Evolutionary conservation across 2,329 filamentous ascomycete genomes (phyloP).

Genomic region (Leptodontidium sp.): DNA sequence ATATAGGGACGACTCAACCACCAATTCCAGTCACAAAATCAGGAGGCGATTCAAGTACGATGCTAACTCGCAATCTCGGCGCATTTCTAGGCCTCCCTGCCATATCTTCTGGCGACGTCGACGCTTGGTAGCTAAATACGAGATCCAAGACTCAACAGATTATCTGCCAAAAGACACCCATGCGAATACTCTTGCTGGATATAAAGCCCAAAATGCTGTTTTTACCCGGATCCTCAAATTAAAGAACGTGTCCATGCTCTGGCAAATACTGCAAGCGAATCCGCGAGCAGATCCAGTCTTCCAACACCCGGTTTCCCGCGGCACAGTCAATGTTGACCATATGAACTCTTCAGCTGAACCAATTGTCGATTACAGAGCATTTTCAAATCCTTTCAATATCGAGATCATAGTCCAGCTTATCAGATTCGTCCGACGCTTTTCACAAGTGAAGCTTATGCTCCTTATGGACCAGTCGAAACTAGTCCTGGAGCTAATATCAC

Average conservation of each 20-base stretch:
- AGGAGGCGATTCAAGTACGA: constrained; percentile 7
- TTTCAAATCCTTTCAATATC: constrained; percentile 39
- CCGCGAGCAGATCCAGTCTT: constrained; percentile 40
- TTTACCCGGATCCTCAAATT: constrained; percentile 31
- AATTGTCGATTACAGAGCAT: constrained; percentile 54
- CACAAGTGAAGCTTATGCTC: constrained; percentile 33
- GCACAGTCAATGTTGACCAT: constrained; percentile 61
- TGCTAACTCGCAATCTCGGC: constrained; percentile 30
- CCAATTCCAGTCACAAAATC: constrained; percentile 25
- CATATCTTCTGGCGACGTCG: too few species aligned
- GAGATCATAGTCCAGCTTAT: constrained; percentile 36
- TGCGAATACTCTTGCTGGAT: constrained; percentile 36
- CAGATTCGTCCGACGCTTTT: constrained; percentile 38
- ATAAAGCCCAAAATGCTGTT: constrained; percentile 33
- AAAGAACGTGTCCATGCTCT: constrained; percentile 37
- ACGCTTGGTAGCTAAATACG: too few species aligned
- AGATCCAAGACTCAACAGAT: constrained; percentile 27
- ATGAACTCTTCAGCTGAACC: constrained; percentile 51
- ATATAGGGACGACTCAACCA: constrained; percentile 11
- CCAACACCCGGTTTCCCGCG: constrained; percentile 63
- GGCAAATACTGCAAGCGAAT: neutral
- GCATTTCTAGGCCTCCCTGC: constrained; percentile 39
- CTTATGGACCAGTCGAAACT: constrained; percentile 12
- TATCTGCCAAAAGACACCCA: constrained; percentile 34
- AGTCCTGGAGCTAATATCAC: constrained; percentile 32